A percentile compares a stretch with the other conserved stretches of the same genome.
Conservation (phyloP, 2,329 filamentous ascomycete genomes). For the Ilyonectria robusta region DNA sequence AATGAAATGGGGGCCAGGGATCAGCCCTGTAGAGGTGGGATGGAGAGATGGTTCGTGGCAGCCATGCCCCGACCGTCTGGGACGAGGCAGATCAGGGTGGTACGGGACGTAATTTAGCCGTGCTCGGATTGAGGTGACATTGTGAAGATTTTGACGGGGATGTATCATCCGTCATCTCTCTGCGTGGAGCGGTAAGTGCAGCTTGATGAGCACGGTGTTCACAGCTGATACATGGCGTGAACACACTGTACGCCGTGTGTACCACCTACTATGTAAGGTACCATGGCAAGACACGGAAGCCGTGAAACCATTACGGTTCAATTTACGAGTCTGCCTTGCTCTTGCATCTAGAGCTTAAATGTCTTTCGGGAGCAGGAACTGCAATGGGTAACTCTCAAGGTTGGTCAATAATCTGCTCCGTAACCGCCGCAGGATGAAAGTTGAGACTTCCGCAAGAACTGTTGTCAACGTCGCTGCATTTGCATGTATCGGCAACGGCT, state of each 20-base stretch:
- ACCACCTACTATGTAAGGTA: too few relatives aligned
- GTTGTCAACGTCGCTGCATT: background rate
- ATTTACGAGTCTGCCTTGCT: too few relatives aligned
- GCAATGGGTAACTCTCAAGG: background rate
- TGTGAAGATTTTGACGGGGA: background rate
- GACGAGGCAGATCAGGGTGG: background rate
- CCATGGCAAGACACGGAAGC: too few relatives aligned
- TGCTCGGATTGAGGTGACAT: background rate
- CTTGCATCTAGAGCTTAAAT: background rate
- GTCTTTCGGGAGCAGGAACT: background rate
- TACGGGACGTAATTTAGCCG: background rate
- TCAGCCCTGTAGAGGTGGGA: conserved; percentile 5
- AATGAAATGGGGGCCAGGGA: background rate
- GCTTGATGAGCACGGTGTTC: too few relatives aligned
- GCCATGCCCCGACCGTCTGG: background rate
- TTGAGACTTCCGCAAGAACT: background rate
- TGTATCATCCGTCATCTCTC: background rate
- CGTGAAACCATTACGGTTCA: too few relatives aligned
- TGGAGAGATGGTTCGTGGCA: background rate
- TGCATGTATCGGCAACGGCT: background rate
- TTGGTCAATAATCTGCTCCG: background rate
- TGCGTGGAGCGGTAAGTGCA: background rate
- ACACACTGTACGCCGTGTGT: too few relatives aligned
- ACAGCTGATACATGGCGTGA: too few relatives aligned
- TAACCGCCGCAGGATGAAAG: background rate